phyloP scores from a whole-genome alignment of 2,329 filamentous ascomycete species.

The Fusarium denticulatum region DNA sequence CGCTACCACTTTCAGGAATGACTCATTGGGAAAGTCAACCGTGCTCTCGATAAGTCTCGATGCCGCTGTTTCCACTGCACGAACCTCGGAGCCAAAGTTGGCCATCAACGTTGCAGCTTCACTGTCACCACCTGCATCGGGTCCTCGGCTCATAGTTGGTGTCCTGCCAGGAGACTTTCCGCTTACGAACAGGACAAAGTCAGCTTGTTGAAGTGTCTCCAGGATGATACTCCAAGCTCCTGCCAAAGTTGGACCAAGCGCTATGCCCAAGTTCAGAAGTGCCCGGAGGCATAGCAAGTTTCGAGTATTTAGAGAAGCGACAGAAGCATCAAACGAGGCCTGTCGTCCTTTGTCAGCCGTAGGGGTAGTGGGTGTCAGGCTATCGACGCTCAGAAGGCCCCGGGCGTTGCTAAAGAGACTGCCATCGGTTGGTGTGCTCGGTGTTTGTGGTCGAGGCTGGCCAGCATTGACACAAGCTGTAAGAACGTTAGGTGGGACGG shows the following conservation, averaged over 20 bases:
- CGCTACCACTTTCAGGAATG: constrained; percentile 80
- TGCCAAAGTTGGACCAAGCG: constrained; percentile 86
- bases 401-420: constrained; percentile 77
- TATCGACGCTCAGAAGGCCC: constrained; percentile 79
- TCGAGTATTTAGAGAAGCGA: constrained; percentile 77
- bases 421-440: constrained; percentile 60
- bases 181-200: constrained; percentile 80
- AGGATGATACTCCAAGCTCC: constrained; percentile 90
- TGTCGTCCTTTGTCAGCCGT: constrained; percentile 68
- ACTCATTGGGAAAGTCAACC: constrained; percentile 83
- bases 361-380: constrained; percentile 66
- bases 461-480: constrained; percentile 67
- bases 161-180: constrained; percentile 64
- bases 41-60: constrained; percentile 91
- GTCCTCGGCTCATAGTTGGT: constrained; percentile 56
- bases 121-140: constrained; percentile 61
- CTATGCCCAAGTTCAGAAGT: constrained; percentile 93
- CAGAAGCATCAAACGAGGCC: constrained; percentile 63
- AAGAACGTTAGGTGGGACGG: constrained; percentile 83
- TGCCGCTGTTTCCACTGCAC: constrained; percentile 88
- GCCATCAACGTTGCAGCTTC: constrained; percentile 63
- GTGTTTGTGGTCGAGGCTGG: constrained; percentile 53
- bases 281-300: constrained; percentile 92
- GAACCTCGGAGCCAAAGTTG: constrained; percentile 82
- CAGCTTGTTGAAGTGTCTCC: constrained; percentile 91